Percentiles rank a stretch among this genome's conserved stretches.
Evolutionary conservation across 2,329 filamentous ascomycete species (phyloP).

Genomic region (Exophiala calicioides): DNA sequence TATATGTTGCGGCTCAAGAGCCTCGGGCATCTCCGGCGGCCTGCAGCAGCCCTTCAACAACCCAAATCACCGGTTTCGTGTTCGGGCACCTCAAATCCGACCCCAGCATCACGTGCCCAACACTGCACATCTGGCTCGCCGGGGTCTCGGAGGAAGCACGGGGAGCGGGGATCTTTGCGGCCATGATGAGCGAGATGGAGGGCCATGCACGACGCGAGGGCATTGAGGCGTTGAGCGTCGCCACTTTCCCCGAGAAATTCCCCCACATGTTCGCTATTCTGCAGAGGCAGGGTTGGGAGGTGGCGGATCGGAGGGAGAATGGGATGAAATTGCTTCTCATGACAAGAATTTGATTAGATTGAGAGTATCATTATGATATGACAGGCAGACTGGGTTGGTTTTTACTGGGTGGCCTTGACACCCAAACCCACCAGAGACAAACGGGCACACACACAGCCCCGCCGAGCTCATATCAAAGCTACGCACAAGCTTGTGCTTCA

Average conservation of each 20-base stretch:
- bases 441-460: too few species aligned
- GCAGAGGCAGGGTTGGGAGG: constrained; percentile 54
- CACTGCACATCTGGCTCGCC: constrained; percentile 17
- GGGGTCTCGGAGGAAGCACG: constrained; percentile 5
- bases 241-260: constrained; percentile 13
- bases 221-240: constrained; percentile 5
- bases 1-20: constrained; percentile 2
- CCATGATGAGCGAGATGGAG: constrained; percentile 8
- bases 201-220: constrained; percentile 4
- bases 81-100: constrained; percentile 4
- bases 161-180: constrained; percentile 13
- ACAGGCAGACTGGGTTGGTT: neutral
- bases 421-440: neutral
- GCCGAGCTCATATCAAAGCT: too few species aligned
- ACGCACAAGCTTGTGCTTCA: too few species aligned
- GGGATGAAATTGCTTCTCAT: constrained; percentile 20
- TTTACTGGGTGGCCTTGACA: neutral
- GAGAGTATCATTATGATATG: neutral
- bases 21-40: neutral
- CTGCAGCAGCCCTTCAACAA: neutral
- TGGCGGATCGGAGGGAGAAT: constrained; percentile 7
- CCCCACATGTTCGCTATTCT: constrained; percentile 49
- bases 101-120: neutral
- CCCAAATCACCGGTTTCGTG: constrained; percentile 4
- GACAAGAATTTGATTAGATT: neutral